Evolutionary conservation across 1,139 yeast species (phyloP).

Genomic region (Candida pseudoviswanathii): DNA sequence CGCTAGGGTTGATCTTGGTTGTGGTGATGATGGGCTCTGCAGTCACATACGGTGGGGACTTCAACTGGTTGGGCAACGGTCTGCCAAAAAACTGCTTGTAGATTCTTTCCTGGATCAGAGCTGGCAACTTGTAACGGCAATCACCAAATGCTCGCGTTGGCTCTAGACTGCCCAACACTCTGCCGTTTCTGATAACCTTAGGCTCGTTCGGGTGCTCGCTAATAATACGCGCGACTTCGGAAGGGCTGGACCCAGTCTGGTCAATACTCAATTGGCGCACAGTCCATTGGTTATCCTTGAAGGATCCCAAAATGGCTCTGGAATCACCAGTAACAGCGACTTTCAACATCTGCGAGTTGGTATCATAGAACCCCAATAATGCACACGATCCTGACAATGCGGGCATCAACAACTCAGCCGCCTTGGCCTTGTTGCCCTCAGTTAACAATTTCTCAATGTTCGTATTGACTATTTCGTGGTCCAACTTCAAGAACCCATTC

Average conservation of each 20-base stretch:
- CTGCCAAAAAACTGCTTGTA: conserved; percentile 84
- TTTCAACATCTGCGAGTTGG: conserved; percentile 67
- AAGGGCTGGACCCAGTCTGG: conserved; percentile 91
- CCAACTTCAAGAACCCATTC: conserved; percentile 79
- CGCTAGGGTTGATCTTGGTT: conserved; percentile 68
- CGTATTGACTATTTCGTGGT: conserved; percentile 81
- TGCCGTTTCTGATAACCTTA: conserved; percentile 79
- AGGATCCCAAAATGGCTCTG: conserved; percentile 83
- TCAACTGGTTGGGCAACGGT: conserved; percentile 72
- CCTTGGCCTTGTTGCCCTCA: conserved; percentile 60
- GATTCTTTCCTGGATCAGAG: conserved; percentile 70
- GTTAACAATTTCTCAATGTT: conserved; percentile 70
- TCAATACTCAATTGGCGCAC: conserved; percentile 86
- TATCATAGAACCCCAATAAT: conserved; percentile 80
- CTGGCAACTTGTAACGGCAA: conserved; percentile 83
- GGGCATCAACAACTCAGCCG: conserved; percentile 80
- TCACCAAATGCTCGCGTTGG: conserved; percentile 98
- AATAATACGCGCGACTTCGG: conserved; percentile 81
- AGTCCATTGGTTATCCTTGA: conserved; percentile 76
- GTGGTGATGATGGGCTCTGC: conserved; percentile 94
- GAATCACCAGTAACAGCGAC: conserved; percentile 98
- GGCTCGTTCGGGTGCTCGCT: conserved; percentile 93
- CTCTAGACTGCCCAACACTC: conserved; percentile 92
- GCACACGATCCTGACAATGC: conserved; percentile 97
- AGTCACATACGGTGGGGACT: conserved; percentile 95